Evolutionary conservation across 441 rosid species (phyloP), one percentile per base, ranked within the genome.

Genomic region (Euphorbia celastroides): DNA sequence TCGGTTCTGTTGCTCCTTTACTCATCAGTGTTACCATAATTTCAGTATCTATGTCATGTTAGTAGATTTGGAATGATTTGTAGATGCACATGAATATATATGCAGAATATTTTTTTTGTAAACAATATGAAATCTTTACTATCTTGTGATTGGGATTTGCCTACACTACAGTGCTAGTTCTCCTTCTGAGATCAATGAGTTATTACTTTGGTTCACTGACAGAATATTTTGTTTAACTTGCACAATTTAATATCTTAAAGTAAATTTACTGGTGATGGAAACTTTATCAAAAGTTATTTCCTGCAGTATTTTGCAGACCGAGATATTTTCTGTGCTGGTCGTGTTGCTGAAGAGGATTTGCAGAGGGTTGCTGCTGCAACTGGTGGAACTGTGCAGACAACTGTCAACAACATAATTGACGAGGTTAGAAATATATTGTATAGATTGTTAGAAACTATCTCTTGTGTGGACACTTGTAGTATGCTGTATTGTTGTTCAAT

Each of bases 271-370:
- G 9, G 16, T 63, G 34, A 4, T 26, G 59, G 22, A 1, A 10
- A 44, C 20, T 46, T 55, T 30, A 46, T 48, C 52, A 41, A 5
- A 19, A 38, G 17, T 23, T 50, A 52, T 70, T 77, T 71, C 50
- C 65, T 51, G 70, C 92, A 95, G 99, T 92, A 95, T 75, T 95
- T 95, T 77, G 99, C 99, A 12, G 99, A 95, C 76, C 86, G 98
- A 65, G 99, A 95, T 82, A 88, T 95, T 62, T 95, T 95, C 83
- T 92, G 99, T 66, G 99, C 99, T 76, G 99, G 98, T 54, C 99
- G 99, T 67, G 97, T 95, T 62, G 74, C 93, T 64, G 99, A 95
- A 80, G 98, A 87, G 73, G 99, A 91, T 80, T 82, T 95, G 54
- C 87, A 79, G 54, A 77, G 99, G 66, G 98, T 95, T 70, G 88